Evolutionary conservation across 441 rosid species (phyloP).

Genomic region (Pelargonium australe): DNA sequence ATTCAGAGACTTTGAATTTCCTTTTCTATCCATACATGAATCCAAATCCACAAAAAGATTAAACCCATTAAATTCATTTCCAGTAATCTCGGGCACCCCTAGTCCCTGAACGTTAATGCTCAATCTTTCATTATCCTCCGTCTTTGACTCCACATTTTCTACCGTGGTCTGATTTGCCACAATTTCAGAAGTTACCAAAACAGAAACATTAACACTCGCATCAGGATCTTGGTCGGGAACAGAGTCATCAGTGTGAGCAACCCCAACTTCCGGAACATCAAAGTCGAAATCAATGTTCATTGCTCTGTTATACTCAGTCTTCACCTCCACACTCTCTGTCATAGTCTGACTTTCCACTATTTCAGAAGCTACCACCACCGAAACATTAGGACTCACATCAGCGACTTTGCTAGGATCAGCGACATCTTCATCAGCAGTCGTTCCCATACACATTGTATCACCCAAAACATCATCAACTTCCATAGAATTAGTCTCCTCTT

Average conservation of each 20-base stretch:
- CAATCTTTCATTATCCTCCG: constrained; percentile 10
- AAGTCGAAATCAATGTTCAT: too few relatives aligned
- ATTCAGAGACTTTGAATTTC: constrained; percentile 9
- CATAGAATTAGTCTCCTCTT: constrained; percentile 18
- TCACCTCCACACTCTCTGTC: too few relatives aligned
- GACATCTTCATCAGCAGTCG: constrained; percentile 11
- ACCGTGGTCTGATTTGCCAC: constrained; percentile 23
- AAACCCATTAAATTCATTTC: constrained; percentile 12
- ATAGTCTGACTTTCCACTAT: too few relatives aligned
- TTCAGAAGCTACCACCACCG: too few relatives aligned
- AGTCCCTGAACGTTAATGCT: constrained; percentile 3
- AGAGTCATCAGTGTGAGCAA: constrained; percentile 14
- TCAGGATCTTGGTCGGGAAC: not conserved
- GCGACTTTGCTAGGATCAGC: too few relatives aligned
- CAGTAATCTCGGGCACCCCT: constrained; percentile 13
- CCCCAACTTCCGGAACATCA: not conserved
- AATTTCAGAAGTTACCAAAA: constrained; percentile 10
- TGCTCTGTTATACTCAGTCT: too few relatives aligned
- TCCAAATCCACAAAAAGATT: constrained; percentile 30
- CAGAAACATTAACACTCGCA: not conserved
- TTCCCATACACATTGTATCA: constrained; percentile 5
- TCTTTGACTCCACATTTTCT: constrained; percentile 11
- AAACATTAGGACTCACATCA: too few relatives aligned
- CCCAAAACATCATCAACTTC: constrained; percentile 4
- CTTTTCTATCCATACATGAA: constrained; percentile 19